phyloP scores from a whole-genome alignment of 768 basidiomycete species.

The Pulveroboletus sp. region DNA sequence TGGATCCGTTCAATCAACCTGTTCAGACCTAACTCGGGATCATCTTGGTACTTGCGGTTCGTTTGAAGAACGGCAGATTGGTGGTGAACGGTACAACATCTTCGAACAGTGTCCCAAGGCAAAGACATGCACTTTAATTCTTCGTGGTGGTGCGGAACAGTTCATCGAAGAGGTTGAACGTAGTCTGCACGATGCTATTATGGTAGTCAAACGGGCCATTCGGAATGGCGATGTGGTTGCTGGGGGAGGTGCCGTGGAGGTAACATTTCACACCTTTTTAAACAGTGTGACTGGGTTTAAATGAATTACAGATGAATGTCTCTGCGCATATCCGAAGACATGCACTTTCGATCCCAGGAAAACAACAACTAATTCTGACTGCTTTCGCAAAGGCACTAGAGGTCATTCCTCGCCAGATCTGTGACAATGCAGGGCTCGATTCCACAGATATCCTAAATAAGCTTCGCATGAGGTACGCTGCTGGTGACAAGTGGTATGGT shows the following conservation, averaged over 20 bases:
- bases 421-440: constrained; percentile 96
- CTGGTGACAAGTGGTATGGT: constrained; percentile 85
- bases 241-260: constrained; percentile 96
- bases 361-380: constrained; percentile 89
- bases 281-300: neutral
- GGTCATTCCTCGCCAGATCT: constrained; percentile 96
- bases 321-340: constrained; percentile 91
- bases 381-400: constrained; percentile 97
- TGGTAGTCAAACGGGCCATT: constrained; percentile 99
- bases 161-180: constrained; percentile 98
- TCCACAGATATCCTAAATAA: constrained; percentile 97
- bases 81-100: constrained; percentile 93
- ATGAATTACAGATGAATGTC: constrained; percentile 78
- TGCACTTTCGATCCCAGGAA: constrained; percentile 90
- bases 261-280: constrained; percentile 29
- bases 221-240: constrained; percentile 95
- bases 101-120: constrained; percentile 92
- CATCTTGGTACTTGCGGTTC: constrained; percentile 91
- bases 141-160: constrained; percentile 96
- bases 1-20: constrained; percentile 91
- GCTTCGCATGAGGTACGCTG: constrained; percentile 92
- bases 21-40: constrained; percentile 83
- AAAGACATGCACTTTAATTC: constrained; percentile 90
- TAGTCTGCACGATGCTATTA: constrained; percentile 96
- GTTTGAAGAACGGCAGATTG: constrained; percentile 94